These are phyloP conservation scores for Tilletia caries DNA, from an alignment of 1,284 basidiomycete species.

Conservation along the genomic window DNA sequence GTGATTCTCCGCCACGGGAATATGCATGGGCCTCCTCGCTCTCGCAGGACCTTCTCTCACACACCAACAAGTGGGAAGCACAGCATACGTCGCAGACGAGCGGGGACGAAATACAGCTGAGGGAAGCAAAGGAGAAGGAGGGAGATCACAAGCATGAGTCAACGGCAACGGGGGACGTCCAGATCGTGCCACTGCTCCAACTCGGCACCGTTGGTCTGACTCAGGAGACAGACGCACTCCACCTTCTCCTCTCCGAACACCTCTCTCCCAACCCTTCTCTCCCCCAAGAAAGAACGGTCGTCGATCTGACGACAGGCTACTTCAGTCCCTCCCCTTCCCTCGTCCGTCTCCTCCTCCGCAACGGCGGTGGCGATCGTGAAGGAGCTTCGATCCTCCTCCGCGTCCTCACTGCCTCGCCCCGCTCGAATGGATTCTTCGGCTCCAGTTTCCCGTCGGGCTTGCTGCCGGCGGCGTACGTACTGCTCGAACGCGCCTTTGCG, in stretches of 20 bases:
- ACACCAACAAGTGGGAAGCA: not conserved
- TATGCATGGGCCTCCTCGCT: not conserved
- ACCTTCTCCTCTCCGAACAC: constrained; percentile 25
- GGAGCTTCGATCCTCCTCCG: constrained; percentile 58
- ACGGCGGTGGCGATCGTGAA: not conserved
- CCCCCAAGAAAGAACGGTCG: not conserved
- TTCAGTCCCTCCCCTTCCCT: constrained; percentile 81
- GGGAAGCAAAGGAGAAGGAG: constrained; percentile 17
- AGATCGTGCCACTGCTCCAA: constrained; percentile 54
- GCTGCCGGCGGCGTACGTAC: constrained; percentile 91
- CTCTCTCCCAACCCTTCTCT: not conserved
- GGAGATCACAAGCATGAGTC: too few relatives aligned
- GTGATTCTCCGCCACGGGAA: too few relatives aligned
- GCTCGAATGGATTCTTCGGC: constrained; percentile 84
- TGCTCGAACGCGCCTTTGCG: constrained; percentile 82
- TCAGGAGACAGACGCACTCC: constrained; percentile 53
- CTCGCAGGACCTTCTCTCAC: not conserved
- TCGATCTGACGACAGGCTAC: constrained; percentile 76
- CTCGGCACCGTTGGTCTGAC: constrained; percentile 53
- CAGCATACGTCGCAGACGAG: not conserved
- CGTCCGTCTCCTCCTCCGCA: constrained; percentile 26
- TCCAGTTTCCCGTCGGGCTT: constrained; percentile 83
- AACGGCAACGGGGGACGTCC: constrained; percentile 25
- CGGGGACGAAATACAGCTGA: not conserved
- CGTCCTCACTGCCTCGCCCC: constrained; percentile 81